These are phyloP conservation scores for Monilinia aucupariae DNA, from an alignment of 2,329 filamentous ascomycete genomes.

Conservation along the genomic window DNA sequence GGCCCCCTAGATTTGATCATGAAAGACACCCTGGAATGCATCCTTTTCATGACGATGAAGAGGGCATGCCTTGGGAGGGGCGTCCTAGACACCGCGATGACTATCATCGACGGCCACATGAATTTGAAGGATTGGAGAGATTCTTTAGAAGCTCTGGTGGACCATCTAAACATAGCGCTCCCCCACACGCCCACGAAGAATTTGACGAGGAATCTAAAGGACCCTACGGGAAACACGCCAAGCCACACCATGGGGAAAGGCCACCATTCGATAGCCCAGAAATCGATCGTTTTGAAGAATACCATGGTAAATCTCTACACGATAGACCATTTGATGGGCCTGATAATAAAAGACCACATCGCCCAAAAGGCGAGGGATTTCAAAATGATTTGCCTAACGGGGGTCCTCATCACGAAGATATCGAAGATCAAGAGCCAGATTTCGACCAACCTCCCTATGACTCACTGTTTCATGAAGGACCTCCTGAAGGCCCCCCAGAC, in stretches of 20 bases:
- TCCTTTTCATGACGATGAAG: slow-evolving; percentile 2
- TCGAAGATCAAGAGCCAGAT: neutral
- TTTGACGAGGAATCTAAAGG: neutral
- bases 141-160: too few relatives aligned
- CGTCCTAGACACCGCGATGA: neutral
- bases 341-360: neutral
- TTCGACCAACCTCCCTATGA: too few relatives aligned
- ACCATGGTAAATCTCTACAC: neutral
- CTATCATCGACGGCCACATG: slow-evolving; percentile 5
- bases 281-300: neutral
- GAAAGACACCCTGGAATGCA: neutral
- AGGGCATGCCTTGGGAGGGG: neutral
- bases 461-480: too few relatives aligned
- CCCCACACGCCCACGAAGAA: too few relatives aligned
- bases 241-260: neutral
- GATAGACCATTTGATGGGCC: neutral
- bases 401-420: neutral
- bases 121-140: too few relatives aligned
- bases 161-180: too few relatives aligned
- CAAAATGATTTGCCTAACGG: neutral
- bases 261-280: neutral
- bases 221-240: neutral
- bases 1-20: slow-evolving; percentile 14
- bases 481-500: too few relatives aligned
- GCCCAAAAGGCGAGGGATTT: neutral